A percentile compares a stretch with the other conserved stretches of the same genome.
These are phyloP conservation scores for Coccomyxa sp. DNA, from an alignment of 139 green algal species.

Conservation along the genomic window DNA sequence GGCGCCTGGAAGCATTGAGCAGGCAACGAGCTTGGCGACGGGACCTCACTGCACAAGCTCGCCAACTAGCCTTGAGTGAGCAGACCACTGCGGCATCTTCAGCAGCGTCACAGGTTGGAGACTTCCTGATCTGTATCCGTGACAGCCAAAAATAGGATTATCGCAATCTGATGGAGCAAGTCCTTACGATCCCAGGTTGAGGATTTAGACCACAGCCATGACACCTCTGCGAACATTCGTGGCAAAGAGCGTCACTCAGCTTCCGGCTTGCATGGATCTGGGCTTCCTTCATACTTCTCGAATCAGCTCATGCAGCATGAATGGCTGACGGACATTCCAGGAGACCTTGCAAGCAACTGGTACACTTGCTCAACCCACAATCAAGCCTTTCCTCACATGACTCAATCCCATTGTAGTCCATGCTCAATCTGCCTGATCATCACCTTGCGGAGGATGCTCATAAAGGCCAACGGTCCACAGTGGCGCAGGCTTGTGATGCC, in stretches of 20 bases:
- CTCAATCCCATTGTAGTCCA: neutral
- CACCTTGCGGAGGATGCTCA: neutral
- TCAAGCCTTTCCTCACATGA: neutral
- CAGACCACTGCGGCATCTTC: no score
- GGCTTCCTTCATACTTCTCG: slow-evolving; percentile 31
- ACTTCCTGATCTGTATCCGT: no score
- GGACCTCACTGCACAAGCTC: neutral
- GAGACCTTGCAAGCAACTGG: slow-evolving; percentile 64
- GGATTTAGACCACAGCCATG: no score
- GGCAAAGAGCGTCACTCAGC: no score
- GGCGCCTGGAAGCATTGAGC: neutral
- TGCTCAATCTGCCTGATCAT: neutral
- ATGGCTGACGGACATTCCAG: slow-evolving; percentile 85
- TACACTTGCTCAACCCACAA: slow-evolving; percentile 16
- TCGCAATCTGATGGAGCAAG: no score
- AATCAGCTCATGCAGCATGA: slow-evolving; percentile 81
- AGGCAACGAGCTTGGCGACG: neutral
- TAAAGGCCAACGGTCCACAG: no score
- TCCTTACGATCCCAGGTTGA: no score
- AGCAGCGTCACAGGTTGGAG: no score
- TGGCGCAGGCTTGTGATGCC: slow-evolving; percentile 69
- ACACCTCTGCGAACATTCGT: no score
- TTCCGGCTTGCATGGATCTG: no score
- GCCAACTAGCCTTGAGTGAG: neutral
- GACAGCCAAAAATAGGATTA: no score